phyloP scores from a whole-genome alignment of 192 early-diverging fungal genomes.

The Linderina pennispora region DNA sequence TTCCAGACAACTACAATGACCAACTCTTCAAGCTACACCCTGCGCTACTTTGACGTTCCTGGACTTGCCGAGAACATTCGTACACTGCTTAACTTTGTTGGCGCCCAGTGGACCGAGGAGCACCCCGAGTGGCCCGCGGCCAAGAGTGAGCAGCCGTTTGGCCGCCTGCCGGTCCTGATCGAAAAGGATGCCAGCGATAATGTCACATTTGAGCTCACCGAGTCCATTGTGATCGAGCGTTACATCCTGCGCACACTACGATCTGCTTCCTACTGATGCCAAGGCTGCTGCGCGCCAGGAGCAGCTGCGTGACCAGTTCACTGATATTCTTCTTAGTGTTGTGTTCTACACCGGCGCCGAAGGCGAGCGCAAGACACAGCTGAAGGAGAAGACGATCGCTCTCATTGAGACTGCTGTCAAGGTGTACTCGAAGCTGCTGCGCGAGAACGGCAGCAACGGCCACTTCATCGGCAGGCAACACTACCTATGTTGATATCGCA shows the following conservation, averaged over 20 bases:
- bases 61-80: slow-evolving; percentile 3
- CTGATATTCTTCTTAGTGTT: background rate
- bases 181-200: slow-evolving; percentile 11
- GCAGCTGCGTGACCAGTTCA: background rate
- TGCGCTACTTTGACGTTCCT: background rate
- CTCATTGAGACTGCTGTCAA: too few species aligned
- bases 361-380: background rate
- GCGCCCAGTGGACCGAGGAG: slow-evolving; percentile 7
- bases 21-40: background rate
- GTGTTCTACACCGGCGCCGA: background rate
- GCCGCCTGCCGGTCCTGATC: slow-evolving; percentile 29
- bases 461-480: background rate
- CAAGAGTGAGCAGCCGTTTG: slow-evolving; percentile 31
- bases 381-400: background rate
- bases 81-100: slow-evolving; percentile 16
- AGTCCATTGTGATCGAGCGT: slow-evolving; percentile 33
- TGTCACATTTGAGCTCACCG: slow-evolving; percentile 8
- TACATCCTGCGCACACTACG: slow-evolving; percentile 36
- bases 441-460: background rate
- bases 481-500: background rate
- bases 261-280: slow-evolving; percentile 5
- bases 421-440: background rate
- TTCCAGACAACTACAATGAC: too few species aligned
- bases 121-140: slow-evolving; percentile 13
- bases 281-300: slow-evolving; percentile 8